Conservation (phyloP, 805 yeast species). For the Yamadazyma endophytica region DNA sequence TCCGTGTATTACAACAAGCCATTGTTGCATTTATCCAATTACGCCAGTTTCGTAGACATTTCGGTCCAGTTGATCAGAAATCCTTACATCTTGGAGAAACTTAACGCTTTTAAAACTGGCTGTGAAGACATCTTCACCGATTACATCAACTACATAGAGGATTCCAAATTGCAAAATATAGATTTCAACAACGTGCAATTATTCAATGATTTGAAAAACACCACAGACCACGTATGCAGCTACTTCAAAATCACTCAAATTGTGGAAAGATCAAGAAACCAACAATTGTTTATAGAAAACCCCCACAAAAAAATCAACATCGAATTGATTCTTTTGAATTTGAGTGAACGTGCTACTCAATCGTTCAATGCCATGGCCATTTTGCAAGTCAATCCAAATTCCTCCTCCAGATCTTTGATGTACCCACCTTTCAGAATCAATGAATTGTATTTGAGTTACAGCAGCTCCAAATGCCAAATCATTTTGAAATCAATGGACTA, state of each 20-base stretch:
- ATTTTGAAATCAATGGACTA: slow-evolving; percentile 16
- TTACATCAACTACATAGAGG: slow-evolving; percentile 7
- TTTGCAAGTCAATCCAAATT: slow-evolving; percentile 17
- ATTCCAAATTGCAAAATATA: slow-evolving; percentile 25
- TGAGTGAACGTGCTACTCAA: slow-evolving; percentile 14
- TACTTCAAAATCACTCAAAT: slow-evolving; percentile 34
- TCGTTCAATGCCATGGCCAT: slow-evolving; percentile 37
- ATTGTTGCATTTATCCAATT: slow-evolving; percentile 24
- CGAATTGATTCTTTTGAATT: slow-evolving; percentile 33
- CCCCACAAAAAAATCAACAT: slow-evolving; percentile 11
- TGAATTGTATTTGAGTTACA: slow-evolving; percentile 11
- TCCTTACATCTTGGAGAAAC: slow-evolving; percentile 35
- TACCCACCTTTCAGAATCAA: slow-evolving; percentile 37
- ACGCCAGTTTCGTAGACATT: slow-evolving; percentile 23
- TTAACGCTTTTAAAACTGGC: slow-evolving; percentile 12
- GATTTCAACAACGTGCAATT: slow-evolving; percentile 31
- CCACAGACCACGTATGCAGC: slow-evolving; percentile 26
- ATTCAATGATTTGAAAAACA: slow-evolving; percentile 13
- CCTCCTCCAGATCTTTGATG: slow-evolving; percentile 25
- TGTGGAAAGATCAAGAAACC: slow-evolving; percentile 26
- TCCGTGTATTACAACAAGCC: slow-evolving; percentile 24
- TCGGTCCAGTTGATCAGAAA: slow-evolving; percentile 24
- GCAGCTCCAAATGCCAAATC: slow-evolving; percentile 10
- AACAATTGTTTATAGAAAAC: slow-evolving; percentile 14
- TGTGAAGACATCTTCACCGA: slow-evolving; percentile 15